Conservation (phyloP, 2,329 filamentous ascomycete species). For the Epichloe coenophiala region DNA sequence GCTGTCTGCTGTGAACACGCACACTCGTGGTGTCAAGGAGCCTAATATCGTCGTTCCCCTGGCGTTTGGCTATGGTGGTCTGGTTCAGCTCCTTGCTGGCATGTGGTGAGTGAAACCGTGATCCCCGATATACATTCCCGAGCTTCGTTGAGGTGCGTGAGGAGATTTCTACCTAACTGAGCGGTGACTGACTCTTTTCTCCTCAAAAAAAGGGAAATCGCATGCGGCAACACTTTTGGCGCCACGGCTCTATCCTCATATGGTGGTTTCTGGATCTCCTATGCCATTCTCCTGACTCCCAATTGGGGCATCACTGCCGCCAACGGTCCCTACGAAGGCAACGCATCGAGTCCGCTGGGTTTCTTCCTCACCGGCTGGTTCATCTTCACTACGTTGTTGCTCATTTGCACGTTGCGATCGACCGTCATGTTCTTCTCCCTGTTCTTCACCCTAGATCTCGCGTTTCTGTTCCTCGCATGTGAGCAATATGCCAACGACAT, state of each 20-base stretch:
- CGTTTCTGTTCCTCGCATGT: constrained; percentile 60
- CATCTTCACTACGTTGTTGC: constrained; percentile 66
- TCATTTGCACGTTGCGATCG: constrained; percentile 62
- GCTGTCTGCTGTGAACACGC: constrained; percentile 60
- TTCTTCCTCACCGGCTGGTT: constrained; percentile 73
- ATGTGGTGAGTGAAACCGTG: constrained; percentile 57
- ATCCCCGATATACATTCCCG: neutral
- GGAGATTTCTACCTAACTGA: no score
- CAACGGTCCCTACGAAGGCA: constrained; percentile 31
- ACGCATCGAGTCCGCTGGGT: constrained; percentile 46
- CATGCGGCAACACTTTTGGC: constrained; percentile 76
- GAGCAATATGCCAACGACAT: constrained; percentile 44
- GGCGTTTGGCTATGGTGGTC: constrained; percentile 62
- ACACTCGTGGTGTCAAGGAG: constrained; percentile 40
- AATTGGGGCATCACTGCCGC: constrained; percentile 43
- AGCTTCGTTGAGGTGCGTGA: no score
- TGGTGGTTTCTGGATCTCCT: constrained; percentile 72
- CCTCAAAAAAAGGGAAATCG: constrained; percentile 51
- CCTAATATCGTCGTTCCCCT: constrained; percentile 57
- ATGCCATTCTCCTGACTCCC: constrained; percentile 59
- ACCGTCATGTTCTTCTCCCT: constrained; percentile 66
- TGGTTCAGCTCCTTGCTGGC: constrained; percentile 67
- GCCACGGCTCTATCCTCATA: constrained; percentile 71
- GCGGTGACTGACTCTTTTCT: neutral
- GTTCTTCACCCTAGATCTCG: constrained; percentile 64